phyloP scores from a whole-genome alignment of 208 protist genomes.

The Wallacemonas collosoma region DNA sequence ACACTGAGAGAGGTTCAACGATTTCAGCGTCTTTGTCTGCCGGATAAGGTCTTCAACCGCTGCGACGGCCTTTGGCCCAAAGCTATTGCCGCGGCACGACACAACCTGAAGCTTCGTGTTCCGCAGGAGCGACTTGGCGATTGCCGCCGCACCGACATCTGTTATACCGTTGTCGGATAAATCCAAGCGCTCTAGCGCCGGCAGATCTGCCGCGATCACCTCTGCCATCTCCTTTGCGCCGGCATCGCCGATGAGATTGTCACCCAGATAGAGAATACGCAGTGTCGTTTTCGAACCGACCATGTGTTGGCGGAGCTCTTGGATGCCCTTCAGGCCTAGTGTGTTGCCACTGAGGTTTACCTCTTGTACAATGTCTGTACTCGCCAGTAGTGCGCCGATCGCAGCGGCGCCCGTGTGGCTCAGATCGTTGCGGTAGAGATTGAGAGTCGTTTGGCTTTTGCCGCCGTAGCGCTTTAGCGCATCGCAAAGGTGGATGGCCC shows the following conservation, averaged over 20 bases:
- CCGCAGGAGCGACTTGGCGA: slow-evolving; percentile 53
- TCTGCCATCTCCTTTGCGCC: slow-evolving; percentile 68
- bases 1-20: slow-evolving; percentile 69
- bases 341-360: slow-evolving; percentile 80
- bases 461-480: slow-evolving; percentile 69
- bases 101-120: slow-evolving; percentile 67
- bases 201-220: slow-evolving; percentile 62
- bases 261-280: slow-evolving; percentile 59
- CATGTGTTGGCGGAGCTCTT: slow-evolving; percentile 53
- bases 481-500: slow-evolving; percentile 60
- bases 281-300: slow-evolving; percentile 29
- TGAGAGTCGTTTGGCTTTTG: slow-evolving; percentile 63
- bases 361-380: slow-evolving; percentile 60
- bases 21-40: slow-evolving; percentile 66
- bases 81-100: slow-evolving; percentile 57
- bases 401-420: slow-evolving; percentile 65
- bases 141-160: slow-evolving; percentile 48
- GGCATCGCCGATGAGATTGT: slow-evolving; percentile 85
- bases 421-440: slow-evolving; percentile 78
- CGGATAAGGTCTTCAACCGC: slow-evolving; percentile 47
- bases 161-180: slow-evolving; percentile 77
- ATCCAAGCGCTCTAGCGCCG: slow-evolving; percentile 58
- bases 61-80: slow-evolving; percentile 62
- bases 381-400: slow-evolving; percentile 62
- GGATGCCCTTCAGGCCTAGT: slow-evolving; percentile 71